phyloP scores from a whole-genome alignment of 805 yeast species.

The Candida golubevii region DNA sequence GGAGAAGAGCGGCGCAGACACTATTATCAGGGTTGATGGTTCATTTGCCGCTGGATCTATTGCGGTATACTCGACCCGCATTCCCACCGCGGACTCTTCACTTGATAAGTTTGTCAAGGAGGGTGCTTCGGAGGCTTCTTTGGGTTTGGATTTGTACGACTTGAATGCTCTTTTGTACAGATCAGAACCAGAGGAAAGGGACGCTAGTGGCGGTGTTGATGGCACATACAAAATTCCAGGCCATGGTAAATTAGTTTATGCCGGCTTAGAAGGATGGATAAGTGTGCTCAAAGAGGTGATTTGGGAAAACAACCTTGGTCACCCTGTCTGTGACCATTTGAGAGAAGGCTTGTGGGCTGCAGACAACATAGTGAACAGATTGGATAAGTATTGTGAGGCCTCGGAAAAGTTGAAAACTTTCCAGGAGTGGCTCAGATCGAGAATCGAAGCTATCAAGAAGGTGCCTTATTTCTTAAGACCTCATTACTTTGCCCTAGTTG shows the following conservation, averaged over 20 bases:
- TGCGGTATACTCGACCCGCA: slow-evolving; percentile 70
- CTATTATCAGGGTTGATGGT: slow-evolving; percentile 56
- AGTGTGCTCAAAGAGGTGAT: slow-evolving; percentile 61
- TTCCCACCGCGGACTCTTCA: slow-evolving; percentile 58
- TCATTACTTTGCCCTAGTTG: slow-evolving; percentile 76
- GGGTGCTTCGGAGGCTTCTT: slow-evolving; percentile 75
- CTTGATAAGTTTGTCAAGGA: slow-evolving; percentile 64
- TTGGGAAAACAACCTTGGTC: slow-evolving; percentile 70
- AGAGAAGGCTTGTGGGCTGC: slow-evolving; percentile 88
- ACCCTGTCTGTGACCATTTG: slow-evolving; percentile 76
- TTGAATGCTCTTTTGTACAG: slow-evolving; percentile 71
- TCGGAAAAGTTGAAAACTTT: slow-evolving; percentile 51
- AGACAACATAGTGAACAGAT: slow-evolving; percentile 63
- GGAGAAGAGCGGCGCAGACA: slow-evolving; percentile 40
- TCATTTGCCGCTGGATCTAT: slow-evolving; percentile 86
- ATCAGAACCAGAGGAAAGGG: slow-evolving; percentile 86
- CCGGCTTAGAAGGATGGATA: slow-evolving; percentile 94
- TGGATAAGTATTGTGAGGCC: slow-evolving; percentile 47
- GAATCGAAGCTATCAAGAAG: slow-evolving; percentile 57
- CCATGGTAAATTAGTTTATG: slow-evolving; percentile 70
- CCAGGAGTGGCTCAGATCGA: slow-evolving; percentile 61
- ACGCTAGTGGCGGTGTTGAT: slow-evolving; percentile 62
- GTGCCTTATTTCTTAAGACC: slow-evolving; percentile 83
- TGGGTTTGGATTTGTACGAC: slow-evolving; percentile 57
- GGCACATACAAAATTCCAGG: slow-evolving; percentile 77